Percentiles rank a stretch among this genome's conserved stretches.
These are phyloP conservation scores for Allantophomopsis lycopodina DNA, from an alignment of 2,329 filamentous ascomycete genomes.

Conservation along the genomic window DNA sequence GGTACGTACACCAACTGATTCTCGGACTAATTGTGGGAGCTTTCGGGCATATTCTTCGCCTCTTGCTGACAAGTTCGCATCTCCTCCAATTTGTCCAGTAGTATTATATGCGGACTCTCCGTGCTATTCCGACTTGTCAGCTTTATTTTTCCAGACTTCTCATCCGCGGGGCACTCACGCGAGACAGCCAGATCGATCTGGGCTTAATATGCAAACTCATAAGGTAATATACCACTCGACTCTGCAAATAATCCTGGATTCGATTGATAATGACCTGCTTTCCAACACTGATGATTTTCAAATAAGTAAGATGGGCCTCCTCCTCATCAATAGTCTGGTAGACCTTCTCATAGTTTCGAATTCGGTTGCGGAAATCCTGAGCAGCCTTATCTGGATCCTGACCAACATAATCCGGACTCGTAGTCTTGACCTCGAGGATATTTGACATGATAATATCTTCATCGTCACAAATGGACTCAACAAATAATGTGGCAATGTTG, in stretches of 20 bases:
- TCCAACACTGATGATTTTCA: slow-evolving; percentile 95
- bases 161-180: slow-evolving; percentile 40
- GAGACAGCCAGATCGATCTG: slow-evolving; percentile 88
- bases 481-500: slow-evolving; percentile 81
- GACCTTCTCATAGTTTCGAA: slow-evolving; percentile 93
- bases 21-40: slow-evolving; percentile 69
- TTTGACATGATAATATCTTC: slow-evolving; percentile 97
- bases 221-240: slow-evolving; percentile 91
- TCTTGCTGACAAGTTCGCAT: slow-evolving; percentile 73
- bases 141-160: neutral
- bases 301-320: slow-evolving; percentile 79
- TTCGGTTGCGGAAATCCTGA: slow-evolving; percentile 83
- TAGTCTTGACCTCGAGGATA: slow-evolving; percentile 94
- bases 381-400: slow-evolving; percentile 89
- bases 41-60: slow-evolving; percentile 79
- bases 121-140: slow-evolving; percentile 40
- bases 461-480: slow-evolving; percentile 94
- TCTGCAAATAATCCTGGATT: slow-evolving; percentile 93
- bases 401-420: slow-evolving; percentile 85
- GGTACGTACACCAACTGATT: slow-evolving; percentile 67
- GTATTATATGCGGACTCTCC: slow-evolving; percentile 92
- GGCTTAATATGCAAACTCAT: slow-evolving; percentile 98
- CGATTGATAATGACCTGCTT: slow-evolving; percentile 96
- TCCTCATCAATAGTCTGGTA: slow-evolving; percentile 89
- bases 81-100: slow-evolving; percentile 81